phyloP scores from a whole-genome alignment of 2,329 filamentous ascomycete genomes.

The Teratosphaeria pseudoeucalypti region DNA sequence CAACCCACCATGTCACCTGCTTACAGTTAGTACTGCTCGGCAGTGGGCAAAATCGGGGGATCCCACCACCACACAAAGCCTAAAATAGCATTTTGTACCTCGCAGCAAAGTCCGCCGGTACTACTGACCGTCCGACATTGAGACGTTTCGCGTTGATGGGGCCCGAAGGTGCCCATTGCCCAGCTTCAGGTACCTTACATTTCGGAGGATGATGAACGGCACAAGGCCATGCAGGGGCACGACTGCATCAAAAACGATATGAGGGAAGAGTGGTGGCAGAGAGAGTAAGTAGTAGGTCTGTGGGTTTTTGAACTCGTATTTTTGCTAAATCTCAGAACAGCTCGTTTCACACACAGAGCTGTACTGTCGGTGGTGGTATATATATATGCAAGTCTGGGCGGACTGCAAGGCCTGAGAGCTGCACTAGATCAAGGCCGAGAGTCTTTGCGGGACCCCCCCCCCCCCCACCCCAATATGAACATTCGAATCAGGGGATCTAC shows the following conservation, averaged over 20 bases:
- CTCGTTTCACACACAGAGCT: not conserved
- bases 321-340: not conserved
- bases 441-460: not conserved
- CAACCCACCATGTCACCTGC: too few relatives aligned
- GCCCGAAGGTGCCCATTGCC: too few relatives aligned
- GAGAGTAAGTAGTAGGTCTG: not conserved
- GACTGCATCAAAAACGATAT: not conserved
- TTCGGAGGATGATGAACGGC: too few relatives aligned
- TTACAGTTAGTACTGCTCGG: too few relatives aligned
- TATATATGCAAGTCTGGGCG: not conserved
- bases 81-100: too few relatives aligned
- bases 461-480: slow-evolving; percentile 1
- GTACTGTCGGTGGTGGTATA: not conserved
- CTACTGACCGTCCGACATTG: too few relatives aligned
- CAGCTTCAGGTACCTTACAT: too few relatives aligned
- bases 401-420: slow-evolving; percentile 18
- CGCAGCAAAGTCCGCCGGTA: too few relatives aligned
- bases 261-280: not conserved
- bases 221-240: too few relatives aligned
- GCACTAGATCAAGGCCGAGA: slow-evolving; percentile 22
- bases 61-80: too few relatives aligned
- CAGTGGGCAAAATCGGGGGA: too few relatives aligned
- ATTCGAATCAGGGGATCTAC: not conserved
- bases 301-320: not conserved
- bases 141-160: too few relatives aligned